phyloP scores from a whole-genome alignment of 805 yeast genomes.

The Saturnispora ahearnii region DNA sequence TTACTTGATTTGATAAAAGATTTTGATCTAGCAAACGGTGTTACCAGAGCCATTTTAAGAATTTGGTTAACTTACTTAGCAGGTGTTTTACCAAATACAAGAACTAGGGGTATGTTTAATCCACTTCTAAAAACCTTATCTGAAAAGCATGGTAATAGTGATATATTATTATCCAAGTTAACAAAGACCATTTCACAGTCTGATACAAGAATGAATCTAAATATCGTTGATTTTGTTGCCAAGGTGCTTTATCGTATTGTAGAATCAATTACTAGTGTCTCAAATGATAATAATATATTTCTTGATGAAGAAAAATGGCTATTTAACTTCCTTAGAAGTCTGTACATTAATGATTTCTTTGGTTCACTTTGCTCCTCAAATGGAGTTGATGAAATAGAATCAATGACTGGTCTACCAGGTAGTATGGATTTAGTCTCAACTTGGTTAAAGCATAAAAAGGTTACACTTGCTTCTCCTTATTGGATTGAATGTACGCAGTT shows the following conservation, averaged over 20 bases:
- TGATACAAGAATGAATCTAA: constrained; percentile 36
- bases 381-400: constrained; percentile 21
- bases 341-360: constrained; percentile 12
- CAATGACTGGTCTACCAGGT: constrained; percentile 14
- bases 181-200: constrained; percentile 34
- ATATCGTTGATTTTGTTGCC: constrained; percentile 37
- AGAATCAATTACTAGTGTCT: constrained; percentile 20
- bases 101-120: constrained; percentile 24
- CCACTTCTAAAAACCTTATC: constrained; percentile 16
- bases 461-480: constrained; percentile 1
- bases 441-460: constrained; percentile 5
- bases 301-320: constrained; percentile 25
- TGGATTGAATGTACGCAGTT: constrained; percentile 7
- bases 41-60: constrained; percentile 13
- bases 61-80: constrained; percentile 32
- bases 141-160: constrained; percentile 1
- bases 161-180: constrained; percentile 31
- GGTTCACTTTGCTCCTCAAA: constrained; percentile 13
- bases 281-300: neutral
- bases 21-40: constrained; percentile 12
- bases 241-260: constrained; percentile 36
- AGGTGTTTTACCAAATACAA: constrained; percentile 34
- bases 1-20: constrained; percentile 19
- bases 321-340: constrained; percentile 7
- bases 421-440: constrained; percentile 11